Conservation (phyloP, 1,284 basidiomycete genomes). For the Amylostereum areolatum region DNA sequence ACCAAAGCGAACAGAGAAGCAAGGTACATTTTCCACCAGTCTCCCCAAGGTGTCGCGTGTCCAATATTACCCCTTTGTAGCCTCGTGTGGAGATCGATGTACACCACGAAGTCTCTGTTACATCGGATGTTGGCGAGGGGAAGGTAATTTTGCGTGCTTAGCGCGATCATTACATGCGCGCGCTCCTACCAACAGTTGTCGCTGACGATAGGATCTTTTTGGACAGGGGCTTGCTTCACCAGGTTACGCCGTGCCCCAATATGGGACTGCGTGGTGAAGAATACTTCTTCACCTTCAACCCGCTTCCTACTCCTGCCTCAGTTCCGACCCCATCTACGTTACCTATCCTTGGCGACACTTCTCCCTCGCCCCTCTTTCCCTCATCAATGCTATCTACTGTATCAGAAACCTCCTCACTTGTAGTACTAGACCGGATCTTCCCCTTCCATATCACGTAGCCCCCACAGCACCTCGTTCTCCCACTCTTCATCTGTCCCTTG, state of each 20-base stretch:
- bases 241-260: not conserved
- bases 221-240: not conserved
- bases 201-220: not conserved
- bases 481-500: no score
- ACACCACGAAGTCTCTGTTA: slow-evolving; percentile 29
- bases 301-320: no score
- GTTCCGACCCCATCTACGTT: not conserved
- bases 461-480: no score
- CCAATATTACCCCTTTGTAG: slow-evolving; percentile 14
- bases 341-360: no score
- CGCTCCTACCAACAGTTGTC: not conserved
- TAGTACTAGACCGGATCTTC: no score
- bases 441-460: no score
- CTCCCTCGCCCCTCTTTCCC: no score
- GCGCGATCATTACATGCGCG: not conserved
- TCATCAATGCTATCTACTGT: no score
- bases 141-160: no score
- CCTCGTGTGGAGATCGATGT: slow-evolving; percentile 25
- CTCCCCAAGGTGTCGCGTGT: slow-evolving; percentile 8
- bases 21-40: slow-evolving; percentile 7
- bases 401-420: no score
- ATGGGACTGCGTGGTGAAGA: not conserved
- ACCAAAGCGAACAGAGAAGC: not conserved
- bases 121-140: slow-evolving; percentile 21
- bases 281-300: not conserved